Base-by-base conservation (phyloP, 75 land plant species). In the Picea glauca region DNA sequence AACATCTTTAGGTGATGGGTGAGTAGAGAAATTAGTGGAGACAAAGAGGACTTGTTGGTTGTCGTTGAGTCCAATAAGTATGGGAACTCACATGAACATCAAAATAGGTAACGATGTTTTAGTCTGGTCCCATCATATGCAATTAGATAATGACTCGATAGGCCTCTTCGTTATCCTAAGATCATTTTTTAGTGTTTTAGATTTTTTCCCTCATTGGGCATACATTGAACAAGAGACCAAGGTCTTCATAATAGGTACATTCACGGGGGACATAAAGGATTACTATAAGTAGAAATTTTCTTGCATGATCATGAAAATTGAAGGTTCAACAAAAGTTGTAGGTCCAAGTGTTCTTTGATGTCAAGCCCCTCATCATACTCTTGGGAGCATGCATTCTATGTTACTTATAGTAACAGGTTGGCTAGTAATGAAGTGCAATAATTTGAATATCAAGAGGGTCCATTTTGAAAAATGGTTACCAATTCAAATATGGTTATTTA, bases 1-100 rank as follows among this genome's bases (percentile, higher is more conserved):
- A 92, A 95, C 79, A 95, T 94, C 78, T 95, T 93, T 79, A 87
- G 86, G 1, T 85, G 93, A 72, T 95, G 98, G 93, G 85, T 95
- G 89, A 86, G 81, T 62, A 77, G 79, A 61, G 92, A 93, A 81
- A 83, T 93, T 63, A 89, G 92, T 18, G 81, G 54, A 50, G 98
- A 93, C 60, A 79, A 84, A 78, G 87, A 88, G 80, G 89, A 88
- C 60, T 82, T 86, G 7, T 58, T 86, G 68, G 78, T 87, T 78
- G 62, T 80, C 23, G 85, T 86, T 3, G 89, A 85, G 67, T 83
- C 84, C 75, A 75, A 80, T 4, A 81, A 67, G 40, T 86, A 83
- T 63, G 89, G 93, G 91, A 76, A 78, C 77, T 63, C 85, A 26
- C 83, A 87, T 81, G 84, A 78, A 31, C 43, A 80, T 62, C 79